Conservation (phyloP, 1,139 yeast genomes). For the Candida pseudocylindracea region DNA sequence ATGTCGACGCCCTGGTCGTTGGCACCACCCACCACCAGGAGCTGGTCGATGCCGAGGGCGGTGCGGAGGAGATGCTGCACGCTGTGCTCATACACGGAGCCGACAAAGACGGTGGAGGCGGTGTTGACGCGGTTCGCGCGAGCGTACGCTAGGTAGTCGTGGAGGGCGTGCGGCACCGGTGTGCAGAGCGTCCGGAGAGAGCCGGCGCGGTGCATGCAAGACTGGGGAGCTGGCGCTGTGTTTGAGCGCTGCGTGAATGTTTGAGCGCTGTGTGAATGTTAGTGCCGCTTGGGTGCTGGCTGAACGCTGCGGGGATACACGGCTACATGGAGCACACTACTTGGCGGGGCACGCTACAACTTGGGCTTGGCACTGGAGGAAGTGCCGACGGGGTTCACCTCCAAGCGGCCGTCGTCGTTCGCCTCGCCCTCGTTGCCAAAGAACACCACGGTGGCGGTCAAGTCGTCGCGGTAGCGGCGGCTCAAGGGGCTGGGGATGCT, state of each 20-base stretch:
- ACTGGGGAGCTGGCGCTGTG: too few species aligned
- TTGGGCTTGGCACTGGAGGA: conserved; percentile 35
- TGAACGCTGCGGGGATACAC: too few species aligned
- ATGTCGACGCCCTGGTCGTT: conserved; percentile 1
- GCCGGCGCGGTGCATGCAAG: too few species aligned
- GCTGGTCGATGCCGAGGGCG: background rate
- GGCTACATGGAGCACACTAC: too few species aligned
- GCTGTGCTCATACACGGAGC: background rate
- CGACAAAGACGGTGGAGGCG: background rate
- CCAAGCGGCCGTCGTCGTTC: conserved; percentile 24
- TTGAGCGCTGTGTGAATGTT: too few species aligned
- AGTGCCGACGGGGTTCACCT: conserved; percentile 32
- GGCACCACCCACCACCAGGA: background rate
- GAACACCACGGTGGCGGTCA: conserved; percentile 88
- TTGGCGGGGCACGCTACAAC: too few species aligned
- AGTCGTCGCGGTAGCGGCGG: conserved; percentile 82
- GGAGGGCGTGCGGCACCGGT: too few species aligned
- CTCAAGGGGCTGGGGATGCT: conserved; percentile 90
- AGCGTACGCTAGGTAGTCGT: background rate
- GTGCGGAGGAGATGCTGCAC: background rate
- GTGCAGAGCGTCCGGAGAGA: too few species aligned
- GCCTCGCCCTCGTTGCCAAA: conserved; percentile 38
- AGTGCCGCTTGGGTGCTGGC: too few species aligned
- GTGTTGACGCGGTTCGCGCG: background rate
- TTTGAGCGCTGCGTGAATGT: too few species aligned